Evolutionary conservation across 2,329 filamentous ascomycete species (phyloP).

Genomic region (Paecilomyces sp.): DNA sequence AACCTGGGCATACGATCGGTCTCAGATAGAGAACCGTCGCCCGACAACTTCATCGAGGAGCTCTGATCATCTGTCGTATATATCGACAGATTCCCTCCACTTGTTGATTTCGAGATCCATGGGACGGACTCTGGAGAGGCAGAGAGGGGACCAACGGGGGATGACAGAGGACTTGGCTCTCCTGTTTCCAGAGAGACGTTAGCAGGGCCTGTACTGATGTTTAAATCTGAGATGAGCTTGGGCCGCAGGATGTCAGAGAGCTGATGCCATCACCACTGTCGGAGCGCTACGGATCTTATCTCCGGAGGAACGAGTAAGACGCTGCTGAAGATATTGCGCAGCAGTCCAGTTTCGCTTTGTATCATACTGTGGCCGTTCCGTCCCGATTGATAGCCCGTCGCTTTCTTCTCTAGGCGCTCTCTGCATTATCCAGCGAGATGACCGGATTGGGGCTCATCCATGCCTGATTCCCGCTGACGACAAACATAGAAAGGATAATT

Average conservation of each 20-base stretch:
- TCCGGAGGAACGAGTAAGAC: not conserved
- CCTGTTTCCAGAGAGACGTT: conserved; percentile 14
- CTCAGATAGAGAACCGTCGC: conserved; percentile 63
- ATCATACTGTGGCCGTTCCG: not conserved
- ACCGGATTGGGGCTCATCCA: not conserved
- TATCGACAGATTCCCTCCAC: conserved; percentile 41
- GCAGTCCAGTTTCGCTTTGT: not conserved
- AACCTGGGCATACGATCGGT: conserved; percentile 70
- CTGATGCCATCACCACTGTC: not conserved
- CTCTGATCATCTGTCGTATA: conserved; percentile 49
- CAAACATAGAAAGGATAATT: conserved; percentile 2
- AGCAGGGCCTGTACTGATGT: not conserved
- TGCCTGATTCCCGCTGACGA: not conserved
- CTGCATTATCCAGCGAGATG: not conserved
- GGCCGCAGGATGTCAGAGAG: not conserved
- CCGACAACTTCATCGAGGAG: conserved; percentile 62
- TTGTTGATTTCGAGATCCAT: conserved; percentile 41
- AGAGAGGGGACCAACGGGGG: conserved; percentile 28
- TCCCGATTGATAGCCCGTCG: not conserved
- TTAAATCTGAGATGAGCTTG: not conserved
- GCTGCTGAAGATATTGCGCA: not conserved
- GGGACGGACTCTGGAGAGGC: conserved; percentile 27
- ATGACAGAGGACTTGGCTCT: conserved; percentile 34
- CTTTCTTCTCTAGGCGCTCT: not conserved
- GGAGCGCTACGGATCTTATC: not conserved